These are phyloP conservation scores for Nitzschia sp. DNA, from an alignment of 108 stramenopile genomes.

Conservation along the genomic window DNA sequence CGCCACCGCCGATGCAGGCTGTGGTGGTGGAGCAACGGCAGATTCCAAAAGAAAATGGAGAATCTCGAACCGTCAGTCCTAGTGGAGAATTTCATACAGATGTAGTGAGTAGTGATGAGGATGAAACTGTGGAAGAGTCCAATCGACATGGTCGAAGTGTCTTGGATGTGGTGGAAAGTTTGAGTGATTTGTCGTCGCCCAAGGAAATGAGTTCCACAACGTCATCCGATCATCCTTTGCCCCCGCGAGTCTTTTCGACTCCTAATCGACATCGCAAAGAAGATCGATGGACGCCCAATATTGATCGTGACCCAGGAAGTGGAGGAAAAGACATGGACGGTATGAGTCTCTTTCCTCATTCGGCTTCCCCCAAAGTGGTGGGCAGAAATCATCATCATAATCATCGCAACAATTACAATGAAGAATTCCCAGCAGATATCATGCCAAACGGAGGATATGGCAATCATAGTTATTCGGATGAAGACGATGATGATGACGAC, in stretches of 20 bases:
- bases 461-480: background rate
- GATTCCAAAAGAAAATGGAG: background rate
- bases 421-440: slow-evolving; percentile 47
- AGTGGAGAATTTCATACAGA: background rate
- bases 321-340: background rate
- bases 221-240: background rate
- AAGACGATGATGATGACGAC: background rate
- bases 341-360: slow-evolving; percentile 24
- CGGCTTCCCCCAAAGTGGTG: slow-evolving; percentile 28
- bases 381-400: background rate
- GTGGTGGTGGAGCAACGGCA: background rate
- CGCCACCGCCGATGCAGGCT: background rate
- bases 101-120: slow-evolving; percentile 3
- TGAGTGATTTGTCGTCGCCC: slow-evolving; percentile 14
- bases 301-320: slow-evolving; percentile 5
- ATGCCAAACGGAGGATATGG: background rate
- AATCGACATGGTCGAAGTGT: slow-evolving; percentile 7
- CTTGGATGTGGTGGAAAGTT: slow-evolving; percentile 15
- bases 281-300: slow-evolving; percentile 16
- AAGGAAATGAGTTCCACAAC: background rate
- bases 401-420: slow-evolving; percentile 33
- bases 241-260: slow-evolving; percentile 8
- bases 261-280: slow-evolving; percentile 14
- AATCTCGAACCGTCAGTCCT: background rate
- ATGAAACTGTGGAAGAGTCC: slow-evolving; percentile 13